Evolutionary conservation across 1,284 basidiomycete species (phyloP).

Genomic region (Tylopilus orsonianus): DNA sequence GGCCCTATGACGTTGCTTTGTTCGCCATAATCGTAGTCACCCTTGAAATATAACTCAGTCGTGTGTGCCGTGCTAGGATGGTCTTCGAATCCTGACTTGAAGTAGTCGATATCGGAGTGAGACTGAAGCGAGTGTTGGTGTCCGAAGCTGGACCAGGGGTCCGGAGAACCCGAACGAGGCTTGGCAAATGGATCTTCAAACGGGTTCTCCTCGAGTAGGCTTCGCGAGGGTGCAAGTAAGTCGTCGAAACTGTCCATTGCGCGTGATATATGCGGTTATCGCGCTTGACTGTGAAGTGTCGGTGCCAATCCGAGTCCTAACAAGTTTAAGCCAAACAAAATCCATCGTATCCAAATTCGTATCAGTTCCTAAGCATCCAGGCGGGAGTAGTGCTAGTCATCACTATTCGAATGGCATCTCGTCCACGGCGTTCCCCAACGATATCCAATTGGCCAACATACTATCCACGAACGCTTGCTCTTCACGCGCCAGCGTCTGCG

Average conservation of each 20-base stretch:
- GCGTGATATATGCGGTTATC: slow-evolving; percentile 2
- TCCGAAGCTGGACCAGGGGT: slow-evolving; percentile 66
- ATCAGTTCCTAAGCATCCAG: slow-evolving; percentile 11
- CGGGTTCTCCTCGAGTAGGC: slow-evolving; percentile 68
- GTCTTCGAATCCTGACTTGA: slow-evolving; percentile 37
- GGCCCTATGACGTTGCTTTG: slow-evolving; percentile 18
- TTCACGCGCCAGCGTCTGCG: slow-evolving; percentile 70
- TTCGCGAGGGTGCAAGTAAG: slow-evolving; percentile 62
- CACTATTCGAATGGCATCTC: slow-evolving; percentile 79
- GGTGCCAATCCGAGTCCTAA: neutral
- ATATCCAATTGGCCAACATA: slow-evolving; percentile 70
- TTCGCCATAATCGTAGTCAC: slow-evolving; percentile 18
- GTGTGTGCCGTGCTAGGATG: slow-evolving; percentile 28
- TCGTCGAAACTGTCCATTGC: slow-evolving; percentile 77
- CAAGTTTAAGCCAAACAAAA: slow-evolving; percentile 14
- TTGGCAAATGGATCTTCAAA: slow-evolving; percentile 74
- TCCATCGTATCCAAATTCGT: neutral
- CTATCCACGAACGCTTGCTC: slow-evolving; percentile 66
- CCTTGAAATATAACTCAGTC: slow-evolving; percentile 23
- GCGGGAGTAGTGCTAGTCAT: slow-evolving; percentile 3
- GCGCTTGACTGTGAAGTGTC: neutral
- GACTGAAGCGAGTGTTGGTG: slow-evolving; percentile 23
- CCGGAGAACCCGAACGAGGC: slow-evolving; percentile 62
- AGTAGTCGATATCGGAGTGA: slow-evolving; percentile 31
- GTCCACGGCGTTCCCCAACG: slow-evolving; percentile 67